Base-by-base conservation (phyloP, 2,329 filamentous ascomycete genomes). In the Chaetomiaceae sp. region DNA sequence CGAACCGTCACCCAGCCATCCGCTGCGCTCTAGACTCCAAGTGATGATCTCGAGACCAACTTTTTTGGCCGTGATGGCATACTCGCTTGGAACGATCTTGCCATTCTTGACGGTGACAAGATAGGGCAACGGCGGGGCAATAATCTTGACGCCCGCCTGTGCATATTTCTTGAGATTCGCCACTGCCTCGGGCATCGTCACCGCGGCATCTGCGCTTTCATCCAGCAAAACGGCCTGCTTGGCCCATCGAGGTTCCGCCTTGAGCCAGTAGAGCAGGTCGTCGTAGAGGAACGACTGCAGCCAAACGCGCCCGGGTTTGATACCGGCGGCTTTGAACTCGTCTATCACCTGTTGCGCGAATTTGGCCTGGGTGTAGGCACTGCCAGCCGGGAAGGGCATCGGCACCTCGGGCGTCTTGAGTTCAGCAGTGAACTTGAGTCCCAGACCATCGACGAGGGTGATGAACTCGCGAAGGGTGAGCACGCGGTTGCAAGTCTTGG, bases 1-100 rank as follows among this genome's bases (percentile, higher is more conserved):
- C 11, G 67, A 69, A 2, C 75, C 76, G 21, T 78, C 73, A 18
- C 73, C 73, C 49, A 86, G 66, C 53, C 81, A 82, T 0, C 81
- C 81, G 0, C 80, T 84, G 27, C 85, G 77, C 69, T 89, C 86
- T 41, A 87, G 75, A 7, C 77, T 81, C 85, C 85, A 89, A 0
- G 83, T 78, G 37, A 88, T 76, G 55, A 89, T 80, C 44, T 84
- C 75, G 38, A 89, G 70, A 0, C 81, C 82, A 6, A 82, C 76
- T 58, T 77, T 71, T 64, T 81, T 82, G 18, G 82, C 84, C 43
- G 74, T 74, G 40, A 69, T 71, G 4, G 85, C 85, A 60, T 89
- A 89, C 34, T 69, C 71, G 40, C 80, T 85, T 4, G 85, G 81
- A 5, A 85, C 74, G 36, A 87, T 82, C 58, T 76, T 74, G 55